These are phyloP conservation scores for Multifurca ochricompacta DNA, from an alignment of 768 basidiomycete species.

Conservation along the genomic window DNA sequence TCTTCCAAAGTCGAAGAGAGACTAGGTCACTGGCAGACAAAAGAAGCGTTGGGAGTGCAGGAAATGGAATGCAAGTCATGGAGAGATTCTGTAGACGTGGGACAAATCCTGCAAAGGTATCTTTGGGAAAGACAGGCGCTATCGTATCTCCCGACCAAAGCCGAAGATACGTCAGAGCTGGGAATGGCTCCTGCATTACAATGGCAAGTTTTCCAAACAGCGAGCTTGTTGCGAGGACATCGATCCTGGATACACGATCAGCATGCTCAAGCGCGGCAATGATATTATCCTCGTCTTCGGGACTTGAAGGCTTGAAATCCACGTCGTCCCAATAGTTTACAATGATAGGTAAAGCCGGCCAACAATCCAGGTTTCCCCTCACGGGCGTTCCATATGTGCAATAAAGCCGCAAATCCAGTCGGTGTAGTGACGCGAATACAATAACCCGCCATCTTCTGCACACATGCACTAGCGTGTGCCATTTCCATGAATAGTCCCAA, in stretches of 20 bases:
- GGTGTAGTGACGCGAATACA: neutral
- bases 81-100: neutral
- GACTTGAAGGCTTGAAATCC: neutral
- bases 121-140: neutral
- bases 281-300: neutral
- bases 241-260: neutral
- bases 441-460: neutral
- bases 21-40: neutral
- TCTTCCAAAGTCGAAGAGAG: neutral
- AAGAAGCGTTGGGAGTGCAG: neutral
- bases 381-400: neutral
- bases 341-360: neutral
- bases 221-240: neutral
- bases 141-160: neutral
- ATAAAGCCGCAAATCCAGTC: neutral
- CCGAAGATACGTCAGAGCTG: neutral
- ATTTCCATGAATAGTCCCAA: neutral
- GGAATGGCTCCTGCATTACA: neutral
- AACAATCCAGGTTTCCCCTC: neutral
- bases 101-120: neutral
- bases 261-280: neutral
- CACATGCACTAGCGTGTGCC: neutral
- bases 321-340: neutral
- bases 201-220: neutral
- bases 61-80: neutral